Conservation (phyloP, 1,139 yeast species). For the Protomyces inundatus region DNA sequence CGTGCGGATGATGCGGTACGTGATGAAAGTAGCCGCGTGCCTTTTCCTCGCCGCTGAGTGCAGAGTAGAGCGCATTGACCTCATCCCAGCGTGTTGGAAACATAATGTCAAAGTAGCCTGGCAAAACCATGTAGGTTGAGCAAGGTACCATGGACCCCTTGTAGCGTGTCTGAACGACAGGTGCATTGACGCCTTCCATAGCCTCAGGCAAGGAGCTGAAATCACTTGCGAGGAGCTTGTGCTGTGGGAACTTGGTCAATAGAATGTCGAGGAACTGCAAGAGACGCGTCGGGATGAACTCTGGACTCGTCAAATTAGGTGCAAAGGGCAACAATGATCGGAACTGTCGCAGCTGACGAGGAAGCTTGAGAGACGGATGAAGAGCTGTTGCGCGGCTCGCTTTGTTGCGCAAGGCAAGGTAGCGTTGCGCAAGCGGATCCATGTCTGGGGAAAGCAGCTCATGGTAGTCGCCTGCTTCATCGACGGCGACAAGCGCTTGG, state of each 20-base stretch:
- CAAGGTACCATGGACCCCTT: conserved; percentile 64
- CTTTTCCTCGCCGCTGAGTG: conserved; percentile 39
- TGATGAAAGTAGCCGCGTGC: conserved; percentile 16
- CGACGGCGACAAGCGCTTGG: conserved; percentile 74
- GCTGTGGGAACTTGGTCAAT: conserved; percentile 65
- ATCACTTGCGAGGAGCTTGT: conserved; percentile 66
- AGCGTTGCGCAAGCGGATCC: conserved; percentile 55
- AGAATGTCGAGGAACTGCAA: conserved; percentile 62
- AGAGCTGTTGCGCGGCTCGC: conserved; percentile 35
- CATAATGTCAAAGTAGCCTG: conserved; percentile 81
- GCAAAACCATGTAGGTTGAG: conserved; percentile 66
- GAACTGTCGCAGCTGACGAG: conserved; percentile 36
- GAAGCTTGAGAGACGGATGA: conserved; percentile 34
- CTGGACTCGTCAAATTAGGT: conserved; percentile 67
- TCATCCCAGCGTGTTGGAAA: conserved; percentile 74
- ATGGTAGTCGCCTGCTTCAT: conserved; percentile 67
- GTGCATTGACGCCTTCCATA: conserved; percentile 63
- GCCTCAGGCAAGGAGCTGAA: conserved; percentile 61
- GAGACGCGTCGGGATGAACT: conserved; percentile 73
- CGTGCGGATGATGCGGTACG: conserved; percentile 1
- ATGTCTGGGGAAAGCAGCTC: conserved; percentile 68
- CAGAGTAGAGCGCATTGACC: conserved; percentile 57
- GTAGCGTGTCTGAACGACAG: conserved; percentile 72
- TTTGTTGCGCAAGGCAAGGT: conserved; percentile 52
- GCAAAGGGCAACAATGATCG: conserved; percentile 54